Evolutionary conservation across 1,284 basidiomycete species (phyloP).

Genomic region (Moniliella sp.): DNA sequence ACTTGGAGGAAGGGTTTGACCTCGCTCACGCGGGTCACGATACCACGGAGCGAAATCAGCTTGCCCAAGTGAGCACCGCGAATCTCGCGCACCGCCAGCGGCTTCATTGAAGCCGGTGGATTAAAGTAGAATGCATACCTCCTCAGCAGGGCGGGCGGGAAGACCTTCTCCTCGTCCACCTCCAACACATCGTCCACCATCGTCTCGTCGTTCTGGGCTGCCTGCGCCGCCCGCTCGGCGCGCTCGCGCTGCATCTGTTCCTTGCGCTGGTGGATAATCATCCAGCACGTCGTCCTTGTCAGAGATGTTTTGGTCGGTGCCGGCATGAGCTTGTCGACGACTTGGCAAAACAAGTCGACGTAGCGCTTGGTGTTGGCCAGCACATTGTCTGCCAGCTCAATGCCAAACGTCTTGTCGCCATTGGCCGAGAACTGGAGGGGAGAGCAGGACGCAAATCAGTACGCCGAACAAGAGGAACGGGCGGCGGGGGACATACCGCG

Average conservation of each 20-base stretch:
- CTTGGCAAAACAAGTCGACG: slow-evolving; percentile 66
- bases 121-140: slow-evolving; percentile 89
- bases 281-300: slow-evolving; percentile 41
- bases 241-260: slow-evolving; percentile 51
- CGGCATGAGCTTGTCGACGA: slow-evolving; percentile 53
- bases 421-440: slow-evolving; percentile 19
- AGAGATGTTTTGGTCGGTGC: slow-evolving; percentile 59
- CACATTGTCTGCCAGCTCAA: slow-evolving; percentile 38
- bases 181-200: slow-evolving; percentile 19
- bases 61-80: slow-evolving; percentile 64
- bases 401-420: slow-evolving; percentile 32
- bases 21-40: slow-evolving; percentile 92
- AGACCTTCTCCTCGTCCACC: slow-evolving; percentile 10
- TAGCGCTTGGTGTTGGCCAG: slow-evolving; percentile 71
- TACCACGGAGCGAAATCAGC: slow-evolving; percentile 83
- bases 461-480: not conserved
- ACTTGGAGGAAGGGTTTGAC: slow-evolving; percentile 91
- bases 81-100: slow-evolving; percentile 72
- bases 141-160: slow-evolving; percentile 64
- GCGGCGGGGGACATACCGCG: slow-evolving; percentile 40
- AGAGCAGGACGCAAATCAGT: slow-evolving; percentile 4
- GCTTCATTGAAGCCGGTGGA: slow-evolving; percentile 40
- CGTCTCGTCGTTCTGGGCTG: slow-evolving; percentile 17
- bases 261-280: slow-evolving; percentile 51
- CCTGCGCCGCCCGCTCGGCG: slow-evolving; percentile 45